Evolutionary conservation across 306 rosid genomes (phyloP).

Genomic region (Astragalus glycyphyllos): DNA sequence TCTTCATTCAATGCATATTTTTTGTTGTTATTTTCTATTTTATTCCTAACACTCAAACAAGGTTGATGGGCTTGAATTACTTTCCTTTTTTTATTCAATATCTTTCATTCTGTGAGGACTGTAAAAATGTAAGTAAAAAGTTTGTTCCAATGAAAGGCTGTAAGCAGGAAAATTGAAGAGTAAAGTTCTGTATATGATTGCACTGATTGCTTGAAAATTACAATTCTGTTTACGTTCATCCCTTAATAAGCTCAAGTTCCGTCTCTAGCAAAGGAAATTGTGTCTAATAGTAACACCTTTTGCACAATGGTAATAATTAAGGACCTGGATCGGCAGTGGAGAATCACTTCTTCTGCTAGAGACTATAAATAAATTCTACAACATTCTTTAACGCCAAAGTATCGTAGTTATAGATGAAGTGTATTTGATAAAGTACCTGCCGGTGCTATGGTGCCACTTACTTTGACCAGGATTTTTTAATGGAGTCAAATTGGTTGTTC

Average conservation of each 20-base stretch:
- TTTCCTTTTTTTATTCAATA: neutral
- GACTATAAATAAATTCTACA: too few relatives aligned
- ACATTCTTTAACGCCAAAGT: too few relatives aligned
- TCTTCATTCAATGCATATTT: neutral
- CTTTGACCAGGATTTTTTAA: neutral
- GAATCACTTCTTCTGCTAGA: too few relatives aligned
- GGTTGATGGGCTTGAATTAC: neutral
- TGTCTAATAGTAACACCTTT: neutral
- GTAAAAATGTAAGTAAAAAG: too few relatives aligned
- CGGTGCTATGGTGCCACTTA: neutral
- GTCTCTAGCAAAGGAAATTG: neutral
- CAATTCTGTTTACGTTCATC: neutral
- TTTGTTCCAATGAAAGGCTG: neutral
- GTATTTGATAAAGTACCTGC: conserved; percentile 2
- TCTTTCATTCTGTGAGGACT: neutral
- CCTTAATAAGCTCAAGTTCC: neutral
- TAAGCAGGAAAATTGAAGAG: neutral
- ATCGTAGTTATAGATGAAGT: neutral
- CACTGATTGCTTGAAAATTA: neutral
- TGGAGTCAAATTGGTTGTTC: conserved; percentile 14
- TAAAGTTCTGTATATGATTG: neutral
- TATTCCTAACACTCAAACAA: neutral
- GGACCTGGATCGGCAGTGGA: neutral
- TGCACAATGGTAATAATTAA: conserved; percentile 1
- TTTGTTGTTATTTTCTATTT: neutral